Evolutionary conservation across 2,329 filamentous ascomycete genomes (phyloP).

Genomic region (Colletotrichum sp.): DNA sequence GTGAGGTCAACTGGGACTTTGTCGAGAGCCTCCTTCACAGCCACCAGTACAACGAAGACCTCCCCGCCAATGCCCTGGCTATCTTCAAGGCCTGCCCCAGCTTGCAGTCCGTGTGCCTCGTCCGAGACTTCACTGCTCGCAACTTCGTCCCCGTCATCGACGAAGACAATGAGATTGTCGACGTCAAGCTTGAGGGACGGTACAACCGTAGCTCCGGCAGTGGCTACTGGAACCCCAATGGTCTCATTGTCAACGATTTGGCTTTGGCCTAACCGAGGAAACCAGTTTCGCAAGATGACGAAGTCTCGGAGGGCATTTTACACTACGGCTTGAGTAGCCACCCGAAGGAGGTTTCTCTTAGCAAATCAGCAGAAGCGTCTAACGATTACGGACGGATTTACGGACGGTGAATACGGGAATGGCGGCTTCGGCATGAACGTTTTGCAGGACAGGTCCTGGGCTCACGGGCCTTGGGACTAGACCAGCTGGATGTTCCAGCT

Average conservation of each 20-base stretch:
- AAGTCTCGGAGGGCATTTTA: not conserved
- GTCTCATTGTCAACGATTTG: not conserved
- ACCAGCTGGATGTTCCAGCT: not conserved
- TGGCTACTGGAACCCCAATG: not conserved
- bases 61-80: not conserved
- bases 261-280: not conserved
- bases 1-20: not conserved
- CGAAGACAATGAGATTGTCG: not conserved
- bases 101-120: not conserved
- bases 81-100: not conserved
- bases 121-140: not conserved
- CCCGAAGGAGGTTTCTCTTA: not conserved
- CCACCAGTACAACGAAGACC: not conserved
- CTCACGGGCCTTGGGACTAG: not conserved
- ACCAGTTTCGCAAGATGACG: not conserved
- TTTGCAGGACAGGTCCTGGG: not conserved
- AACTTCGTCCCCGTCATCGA: not conserved
- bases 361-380: not conserved
- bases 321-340: not conserved
- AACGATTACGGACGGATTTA: not conserved
- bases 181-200: not conserved
- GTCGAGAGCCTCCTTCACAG: not conserved
- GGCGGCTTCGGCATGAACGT: not conserved
- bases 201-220: not conserved
- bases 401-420: not conserved